These are phyloP conservation scores for Saccharomycopsis fibuligera DNA, from an alignment of 805 yeast genomes.

Conservation along the genomic window DNA sequence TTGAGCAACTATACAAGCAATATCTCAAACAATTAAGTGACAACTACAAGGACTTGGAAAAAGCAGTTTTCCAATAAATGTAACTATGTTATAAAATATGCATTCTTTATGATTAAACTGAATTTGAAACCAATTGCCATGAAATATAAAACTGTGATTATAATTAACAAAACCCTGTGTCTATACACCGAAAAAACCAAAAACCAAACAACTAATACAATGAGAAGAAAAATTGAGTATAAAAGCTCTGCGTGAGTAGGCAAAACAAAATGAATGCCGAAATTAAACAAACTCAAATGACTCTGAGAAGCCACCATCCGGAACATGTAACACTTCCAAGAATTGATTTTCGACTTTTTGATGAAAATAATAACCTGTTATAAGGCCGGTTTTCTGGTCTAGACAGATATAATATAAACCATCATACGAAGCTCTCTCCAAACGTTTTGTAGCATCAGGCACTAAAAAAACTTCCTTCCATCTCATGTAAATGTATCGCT, in stretches of 20 bases:
- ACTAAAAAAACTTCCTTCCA: constrained; percentile 90
- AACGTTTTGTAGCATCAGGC: constrained; percentile 55
- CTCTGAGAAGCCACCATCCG: constrained; percentile 37
- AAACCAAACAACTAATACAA: too few species aligned
- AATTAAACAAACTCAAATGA: constrained; percentile 9
- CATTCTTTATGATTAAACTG: too few species aligned
- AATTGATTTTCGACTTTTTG: constrained; percentile 76
- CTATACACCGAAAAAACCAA: too few species aligned
- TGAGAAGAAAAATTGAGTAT: too few species aligned
- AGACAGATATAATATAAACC: constrained; percentile 88
- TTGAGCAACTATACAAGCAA: constrained; percentile 66
- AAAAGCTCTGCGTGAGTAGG: too few species aligned
- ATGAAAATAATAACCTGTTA: constrained; percentile 80
- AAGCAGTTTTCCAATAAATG: constrained; percentile 26
- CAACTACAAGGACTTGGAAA: constrained; percentile 50
- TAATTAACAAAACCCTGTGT: too few species aligned
- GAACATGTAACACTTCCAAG: constrained; percentile 53
- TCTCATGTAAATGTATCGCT: constrained; percentile 70
- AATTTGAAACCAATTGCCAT: too few species aligned
- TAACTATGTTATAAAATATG: too few species aligned
- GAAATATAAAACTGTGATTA: too few species aligned
- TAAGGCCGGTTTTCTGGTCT: constrained; percentile 67
- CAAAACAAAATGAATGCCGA: too few species aligned
- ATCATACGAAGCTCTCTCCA: constrained; percentile 76
- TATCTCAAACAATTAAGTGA: constrained; percentile 53